Evolutionary conservation across 441 rosid species (phyloP).

Genomic region (Eutrema salsugineum): DNA sequence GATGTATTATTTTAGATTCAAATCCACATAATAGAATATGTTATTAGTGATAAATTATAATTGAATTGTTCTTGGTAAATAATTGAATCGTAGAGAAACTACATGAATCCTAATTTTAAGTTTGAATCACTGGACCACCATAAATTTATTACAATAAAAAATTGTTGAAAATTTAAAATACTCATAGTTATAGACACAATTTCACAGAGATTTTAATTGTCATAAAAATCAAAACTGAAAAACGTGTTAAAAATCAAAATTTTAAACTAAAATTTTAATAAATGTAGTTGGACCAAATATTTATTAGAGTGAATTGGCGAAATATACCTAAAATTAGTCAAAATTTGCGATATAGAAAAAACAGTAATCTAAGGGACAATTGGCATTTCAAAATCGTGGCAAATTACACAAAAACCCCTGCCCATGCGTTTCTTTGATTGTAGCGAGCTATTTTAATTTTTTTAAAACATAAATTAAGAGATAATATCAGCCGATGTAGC

Average conservation of each 20-base stretch:
- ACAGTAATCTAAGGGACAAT: no score
- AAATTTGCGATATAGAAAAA: no score
- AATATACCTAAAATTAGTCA: no score
- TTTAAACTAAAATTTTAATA: not conserved
- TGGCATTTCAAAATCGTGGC: no score
- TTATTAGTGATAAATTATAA: no score
- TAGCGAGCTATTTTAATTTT: no score
- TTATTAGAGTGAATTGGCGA: no score
- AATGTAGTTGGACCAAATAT: slow-evolving; percentile 15
- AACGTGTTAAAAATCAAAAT: not conserved
- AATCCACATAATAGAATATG: not conserved
- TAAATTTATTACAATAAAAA: not conserved
- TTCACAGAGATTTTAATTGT: not conserved
- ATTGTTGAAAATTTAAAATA: not conserved
- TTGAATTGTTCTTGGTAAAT: no score
- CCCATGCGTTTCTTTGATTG: no score
- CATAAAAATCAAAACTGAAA: not conserved
- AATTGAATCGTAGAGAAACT: not conserved
- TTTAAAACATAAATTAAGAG: no score
- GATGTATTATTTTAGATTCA: not conserved
- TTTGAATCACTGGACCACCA: not conserved
- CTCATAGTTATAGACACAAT: not conserved
- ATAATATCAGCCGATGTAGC: no score
- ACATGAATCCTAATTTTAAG: not conserved
- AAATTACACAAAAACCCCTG: no score